phyloP scores from a whole-genome alignment of 2,329 filamentous ascomycete species.

The Orbilia ellipsospora region DNA sequence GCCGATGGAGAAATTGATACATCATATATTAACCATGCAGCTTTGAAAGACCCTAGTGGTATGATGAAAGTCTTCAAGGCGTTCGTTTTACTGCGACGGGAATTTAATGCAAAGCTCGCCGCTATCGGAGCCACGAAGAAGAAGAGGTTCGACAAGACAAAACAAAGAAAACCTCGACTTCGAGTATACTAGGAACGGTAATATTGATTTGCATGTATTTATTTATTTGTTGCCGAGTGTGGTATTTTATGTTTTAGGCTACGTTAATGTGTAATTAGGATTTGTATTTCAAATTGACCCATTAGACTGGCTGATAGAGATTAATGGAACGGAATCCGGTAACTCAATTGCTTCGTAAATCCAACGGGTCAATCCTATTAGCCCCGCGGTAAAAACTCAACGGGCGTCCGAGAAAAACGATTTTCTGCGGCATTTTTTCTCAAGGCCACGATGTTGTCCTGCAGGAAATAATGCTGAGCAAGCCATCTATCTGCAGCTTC shows the following conservation, averaged over 20 bases:
- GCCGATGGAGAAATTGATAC: constrained; percentile 28
- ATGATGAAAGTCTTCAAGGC: constrained; percentile 46
- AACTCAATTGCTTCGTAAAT: too few species aligned
- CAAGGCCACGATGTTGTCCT: constrained; percentile 33
- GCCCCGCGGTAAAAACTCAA: constrained; percentile 25
- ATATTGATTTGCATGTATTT: neutral
- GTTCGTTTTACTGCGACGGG: constrained; percentile 20
- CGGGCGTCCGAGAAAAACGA: constrained; percentile 21
- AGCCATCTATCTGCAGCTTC: constrained; percentile 35
- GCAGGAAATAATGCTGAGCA: constrained; percentile 34
- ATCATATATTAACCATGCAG: constrained; percentile 35
- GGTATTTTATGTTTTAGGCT: too few species aligned
- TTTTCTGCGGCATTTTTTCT: constrained; percentile 55
- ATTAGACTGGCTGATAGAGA: too few species aligned
- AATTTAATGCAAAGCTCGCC: constrained; percentile 42
- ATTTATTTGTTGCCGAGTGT: constrained; percentile 8
- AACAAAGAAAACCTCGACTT: constrained; percentile 32
- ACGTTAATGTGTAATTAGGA: too few species aligned
- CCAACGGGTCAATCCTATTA: too few species aligned
- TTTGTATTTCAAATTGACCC: too few species aligned
- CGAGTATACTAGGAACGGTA: neutral
- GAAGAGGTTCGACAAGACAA: constrained; percentile 9
- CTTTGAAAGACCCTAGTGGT: constrained; percentile 41
- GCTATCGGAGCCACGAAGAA: constrained; percentile 46
- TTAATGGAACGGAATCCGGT: too few species aligned